Evolutionary conservation across 2,329 filamentous ascomycete species (phyloP), one percentile per base, ranked within the genome.

Genomic region (Aspergillus japonicus): DNA sequence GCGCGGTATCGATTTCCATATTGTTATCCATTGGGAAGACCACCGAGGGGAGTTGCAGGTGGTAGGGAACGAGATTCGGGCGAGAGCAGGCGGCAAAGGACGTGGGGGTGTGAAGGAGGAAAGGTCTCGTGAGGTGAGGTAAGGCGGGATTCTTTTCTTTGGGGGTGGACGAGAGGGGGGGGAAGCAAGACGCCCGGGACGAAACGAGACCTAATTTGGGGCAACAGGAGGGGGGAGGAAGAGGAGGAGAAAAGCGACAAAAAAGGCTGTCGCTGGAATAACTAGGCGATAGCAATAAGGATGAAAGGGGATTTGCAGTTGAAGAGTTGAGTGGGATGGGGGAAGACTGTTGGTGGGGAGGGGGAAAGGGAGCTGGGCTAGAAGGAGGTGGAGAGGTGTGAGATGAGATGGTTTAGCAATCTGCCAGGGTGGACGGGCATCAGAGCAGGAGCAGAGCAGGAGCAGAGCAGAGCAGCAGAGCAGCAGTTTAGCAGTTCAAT

Each of bases 1-100:
- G 91, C 73, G 89, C 90, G 70, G 96, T 92, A 77, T 99, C 95
- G 83, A 82, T 80, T 71, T 97, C 94, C 95, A 99, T 99, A 80
- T 96, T 96, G 74, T 92, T 96, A 80, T 99, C 94, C 92, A 97
- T 96, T 66, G 61, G 44, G 57, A 64, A 59, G 64, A 57, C 35
- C 50, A 60, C 56, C 47, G 50, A 55, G 21, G 54, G 66, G 47
- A 55, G 31, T n/a, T 11, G 47, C 10, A 21, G 42, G 53, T 47
- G 26, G 24, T 55, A 21, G 19, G 35, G 60, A 54, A 35, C 47
- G 33, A 61, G 54, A 39, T 62, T 59, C 59, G 47, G 54, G 58
- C 57, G 51, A 61, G 39, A 58, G 64, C 63, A 66, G 50, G 64
- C 65, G 64, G 74, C 71, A 61, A 61, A 60, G 57, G 66, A 61